A percentile compares a stretch with the other conserved stretches of the same genome.
phyloP scores from a whole-genome alignment of 225 moss, liverwort and hornwort species.

The Lunularia cruciata region DNA sequence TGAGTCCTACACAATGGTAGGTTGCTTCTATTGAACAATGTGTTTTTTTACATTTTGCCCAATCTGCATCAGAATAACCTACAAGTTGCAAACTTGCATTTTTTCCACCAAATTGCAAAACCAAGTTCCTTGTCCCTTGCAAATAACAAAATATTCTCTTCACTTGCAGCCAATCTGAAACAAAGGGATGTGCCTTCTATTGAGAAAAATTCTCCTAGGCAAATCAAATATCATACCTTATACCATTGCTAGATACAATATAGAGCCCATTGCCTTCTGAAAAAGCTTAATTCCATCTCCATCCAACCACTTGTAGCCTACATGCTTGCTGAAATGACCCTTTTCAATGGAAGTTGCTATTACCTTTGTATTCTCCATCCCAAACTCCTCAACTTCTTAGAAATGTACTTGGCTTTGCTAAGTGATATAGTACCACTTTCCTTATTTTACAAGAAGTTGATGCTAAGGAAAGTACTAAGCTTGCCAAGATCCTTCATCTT shows the following conservation, averaged over 20 bases:
- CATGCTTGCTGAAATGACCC: not conserved
- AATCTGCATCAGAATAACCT: not conserved
- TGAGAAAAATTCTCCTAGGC: not conserved
- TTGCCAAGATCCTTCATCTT: not conserved
- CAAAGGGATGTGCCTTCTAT: not conserved
- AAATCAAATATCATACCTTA: not conserved
- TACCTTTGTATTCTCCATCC: not conserved
- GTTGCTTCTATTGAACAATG: too few species aligned
- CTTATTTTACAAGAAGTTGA: not conserved
- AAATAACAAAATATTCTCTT: not conserved
- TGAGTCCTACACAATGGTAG: too few species aligned
- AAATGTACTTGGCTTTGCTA: not conserved
- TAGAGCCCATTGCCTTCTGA: too few species aligned
- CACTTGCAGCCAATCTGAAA: not conserved
- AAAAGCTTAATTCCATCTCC: not conserved
- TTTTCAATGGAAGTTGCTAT: not conserved
- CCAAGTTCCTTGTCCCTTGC: constrained; percentile 5
- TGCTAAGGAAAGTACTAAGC: not conserved
- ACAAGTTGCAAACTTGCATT: not conserved
- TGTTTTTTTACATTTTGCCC: not conserved
- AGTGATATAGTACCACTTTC: too few species aligned
- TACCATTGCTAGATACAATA: not conserved
- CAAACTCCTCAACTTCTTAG: not conserved
- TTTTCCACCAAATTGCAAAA: not conserved
- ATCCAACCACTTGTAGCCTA: not conserved